Base-by-base conservation (phyloP, 805 yeast genomes). In the Yamadazyma insecticola region DNA sequence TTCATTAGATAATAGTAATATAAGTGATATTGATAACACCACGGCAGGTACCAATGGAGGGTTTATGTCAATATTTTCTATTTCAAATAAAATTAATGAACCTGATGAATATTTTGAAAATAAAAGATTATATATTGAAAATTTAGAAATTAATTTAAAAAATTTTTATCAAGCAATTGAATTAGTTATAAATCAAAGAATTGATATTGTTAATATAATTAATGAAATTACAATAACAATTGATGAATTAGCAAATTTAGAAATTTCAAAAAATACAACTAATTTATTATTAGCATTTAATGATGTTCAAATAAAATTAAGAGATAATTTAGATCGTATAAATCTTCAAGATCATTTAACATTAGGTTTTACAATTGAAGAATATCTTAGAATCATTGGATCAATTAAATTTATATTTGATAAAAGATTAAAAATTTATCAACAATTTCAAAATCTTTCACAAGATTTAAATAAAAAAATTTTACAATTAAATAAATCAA, bases 311-410 rank as follows among this genome's bases (percentile, higher is more conserved):
- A 48, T 62, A 20, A 74, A 83, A 40, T 70, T 89, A 16, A 77
- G 77, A 44, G 90, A 85, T 31, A 67, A 85, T 28, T 62, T 86
- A 28, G 88, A 79, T 41, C 72, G 96, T 39, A 78, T 82, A 39
- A 79, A 87, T 36, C 57, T 83, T 57, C 95, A 86, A 53, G 97
- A 90, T 44, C 76, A 88, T 47, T 62, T 90, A 40, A 87, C 96
- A 0, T 60, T 90, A 28, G 95, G 95, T 2, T 74, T 83, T 16
- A 85, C 95, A 1, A 63, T 90, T 23, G 96, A 90, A 51, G 97
- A 89, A 51, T 89, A 92, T 52, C 64, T 79, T 29, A 71, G 97
- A 29, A 63, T 80, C 11, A 75, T 89, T 16, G 79, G 82, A 7
- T 84, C 95, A 17, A 73, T 87, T 19, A 74, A 81, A 41, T 72